Percentiles rank a stretch among this genome's conserved stretches.
Conservation (phyloP, 2,329 filamentous ascomycete genomes). For the Pyrenochaeta sp. region DNA sequence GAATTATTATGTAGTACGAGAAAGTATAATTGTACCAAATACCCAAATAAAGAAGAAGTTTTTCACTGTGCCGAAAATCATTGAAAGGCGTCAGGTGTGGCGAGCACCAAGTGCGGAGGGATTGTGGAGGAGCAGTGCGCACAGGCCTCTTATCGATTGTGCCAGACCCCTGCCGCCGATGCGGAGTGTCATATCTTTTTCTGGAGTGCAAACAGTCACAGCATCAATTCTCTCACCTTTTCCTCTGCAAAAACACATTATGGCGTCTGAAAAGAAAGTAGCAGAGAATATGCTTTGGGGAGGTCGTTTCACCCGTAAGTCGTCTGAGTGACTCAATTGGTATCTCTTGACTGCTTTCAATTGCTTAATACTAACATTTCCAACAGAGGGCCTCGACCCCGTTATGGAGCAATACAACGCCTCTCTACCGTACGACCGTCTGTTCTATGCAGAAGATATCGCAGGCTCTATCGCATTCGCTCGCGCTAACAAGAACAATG, state of each 20-base stretch:
- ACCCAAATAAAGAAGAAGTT: too few relatives aligned
- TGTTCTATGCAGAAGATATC: slow-evolving; percentile 83
- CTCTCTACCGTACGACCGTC: slow-evolving; percentile 79
- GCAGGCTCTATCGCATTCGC: slow-evolving; percentile 82
- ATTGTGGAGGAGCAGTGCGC: not conserved
- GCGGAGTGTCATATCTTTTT: slow-evolving; percentile 35
- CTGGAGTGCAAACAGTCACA: slow-evolving; percentile 34
- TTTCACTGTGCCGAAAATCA: too few relatives aligned
- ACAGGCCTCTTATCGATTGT: slow-evolving; percentile 2
- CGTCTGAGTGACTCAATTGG: not conserved
- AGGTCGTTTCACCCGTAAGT: slow-evolving; percentile 46
- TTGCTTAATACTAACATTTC: slow-evolving; percentile 19
- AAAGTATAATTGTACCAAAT: too few relatives aligned
- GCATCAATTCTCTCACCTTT: slow-evolving; percentile 2
- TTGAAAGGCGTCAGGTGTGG: too few relatives aligned
- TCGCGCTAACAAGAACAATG: slow-evolving; percentile 77
- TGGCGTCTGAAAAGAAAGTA: slow-evolving; percentile 47
- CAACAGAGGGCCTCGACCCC: slow-evolving; percentile 77
- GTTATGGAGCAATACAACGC: slow-evolving; percentile 89
- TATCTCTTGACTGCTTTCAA: not conserved
- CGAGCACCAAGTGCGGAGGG: not conserved
- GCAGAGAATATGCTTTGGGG: slow-evolving; percentile 52
- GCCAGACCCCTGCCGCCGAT: slow-evolving; percentile 33
- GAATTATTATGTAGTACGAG: too few relatives aligned
- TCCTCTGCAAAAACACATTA: slow-evolving; percentile 17